phyloP scores from a whole-genome alignment of 1,284 basidiomycete species.

The Rhodotorula sp. region DNA sequence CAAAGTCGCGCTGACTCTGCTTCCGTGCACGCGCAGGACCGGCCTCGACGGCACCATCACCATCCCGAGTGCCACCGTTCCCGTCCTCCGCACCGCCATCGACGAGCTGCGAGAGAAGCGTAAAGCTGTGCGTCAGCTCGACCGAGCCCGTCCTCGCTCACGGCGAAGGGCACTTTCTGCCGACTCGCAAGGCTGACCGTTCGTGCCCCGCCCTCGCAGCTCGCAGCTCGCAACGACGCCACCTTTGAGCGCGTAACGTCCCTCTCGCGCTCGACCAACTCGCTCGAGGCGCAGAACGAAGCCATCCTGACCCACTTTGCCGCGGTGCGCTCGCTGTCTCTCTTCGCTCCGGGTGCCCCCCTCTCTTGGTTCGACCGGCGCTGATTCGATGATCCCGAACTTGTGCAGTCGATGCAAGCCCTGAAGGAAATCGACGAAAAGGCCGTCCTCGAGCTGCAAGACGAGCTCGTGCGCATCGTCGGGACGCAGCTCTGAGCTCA shows the following conservation, averaged over 20 bases:
- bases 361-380: no score
- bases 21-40: slow-evolving; percentile 2
- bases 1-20: neutral
- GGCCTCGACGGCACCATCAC: slow-evolving; percentile 28
- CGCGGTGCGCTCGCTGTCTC: slow-evolving; percentile 1
- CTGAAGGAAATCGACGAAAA: neutral
- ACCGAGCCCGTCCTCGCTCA: neutral
- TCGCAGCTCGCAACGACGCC: slow-evolving; percentile 9
- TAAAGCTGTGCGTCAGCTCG: slow-evolving; percentile 12
- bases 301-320: slow-evolving; percentile 21
- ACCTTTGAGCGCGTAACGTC: slow-evolving; percentile 7
- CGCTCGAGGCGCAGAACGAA: slow-evolving; percentile 18
- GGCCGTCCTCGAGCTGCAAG: slow-evolving; percentile 5
- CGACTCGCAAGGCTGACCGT: neutral
- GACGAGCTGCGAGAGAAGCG: slow-evolving; percentile 14
- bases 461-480: slow-evolving; percentile 17
- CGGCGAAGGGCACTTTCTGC: no score
- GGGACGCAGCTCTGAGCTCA: neutral
- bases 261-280: neutral
- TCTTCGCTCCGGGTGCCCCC: no score
- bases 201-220: neutral
- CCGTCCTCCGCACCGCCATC: slow-evolving; percentile 9
- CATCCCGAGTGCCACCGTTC: slow-evolving; percentile 23
- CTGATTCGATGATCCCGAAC: no score
- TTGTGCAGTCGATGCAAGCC: slow-evolving; percentile 2